Conservation (phyloP, 345 rosid species). For the Passiflora organensis region DNA sequence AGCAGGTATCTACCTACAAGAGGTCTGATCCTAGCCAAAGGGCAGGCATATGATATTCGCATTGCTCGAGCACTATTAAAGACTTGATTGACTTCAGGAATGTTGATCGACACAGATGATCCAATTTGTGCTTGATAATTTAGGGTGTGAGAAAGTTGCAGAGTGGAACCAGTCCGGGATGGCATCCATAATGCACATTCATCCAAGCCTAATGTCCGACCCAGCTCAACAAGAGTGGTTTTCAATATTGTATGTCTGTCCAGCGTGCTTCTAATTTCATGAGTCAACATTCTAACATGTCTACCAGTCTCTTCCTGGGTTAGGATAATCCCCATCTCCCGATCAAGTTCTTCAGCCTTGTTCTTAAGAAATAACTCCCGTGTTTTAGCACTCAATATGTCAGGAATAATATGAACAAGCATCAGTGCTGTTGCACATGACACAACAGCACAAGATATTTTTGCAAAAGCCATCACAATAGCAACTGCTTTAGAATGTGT, state of each 20-base stretch:
- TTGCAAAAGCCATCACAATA: slow-evolving; percentile 70
- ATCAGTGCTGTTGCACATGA: slow-evolving; percentile 86
- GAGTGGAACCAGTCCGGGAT: slow-evolving; percentile 46
- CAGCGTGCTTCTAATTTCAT: slow-evolving; percentile 88
- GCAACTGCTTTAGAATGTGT: slow-evolving; percentile 84
- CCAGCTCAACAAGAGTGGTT: slow-evolving; percentile 90
- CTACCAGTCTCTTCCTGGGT: slow-evolving; percentile 90
- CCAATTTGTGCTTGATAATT: slow-evolving; percentile 60
- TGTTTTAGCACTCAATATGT: slow-evolving; percentile 71
- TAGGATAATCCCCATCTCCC: slow-evolving; percentile 87
- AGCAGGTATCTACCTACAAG: slow-evolving; percentile 52
- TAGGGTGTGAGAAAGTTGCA: slow-evolving; percentile 75
- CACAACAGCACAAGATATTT: slow-evolving; percentile 78
- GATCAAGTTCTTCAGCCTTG: slow-evolving; percentile 79
- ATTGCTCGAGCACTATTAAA: slow-evolving; percentile 61
- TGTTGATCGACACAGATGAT: slow-evolving; percentile 53
- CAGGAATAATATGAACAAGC: slow-evolving; percentile 91
- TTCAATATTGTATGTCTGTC: slow-evolving; percentile 74
- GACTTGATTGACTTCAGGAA: slow-evolving; percentile 53
- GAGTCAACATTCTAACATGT: slow-evolving; percentile 94
- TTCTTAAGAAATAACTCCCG: slow-evolving; percentile 75
- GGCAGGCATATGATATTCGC: slow-evolving; percentile 65
- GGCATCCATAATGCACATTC: slow-evolving; percentile 99
- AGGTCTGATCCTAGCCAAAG: slow-evolving; percentile 71
- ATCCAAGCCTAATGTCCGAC: slow-evolving; percentile 71